Conservation (phyloP, 1,284 basidiomycete species). For the Papiliotrema flavescens region DNA sequence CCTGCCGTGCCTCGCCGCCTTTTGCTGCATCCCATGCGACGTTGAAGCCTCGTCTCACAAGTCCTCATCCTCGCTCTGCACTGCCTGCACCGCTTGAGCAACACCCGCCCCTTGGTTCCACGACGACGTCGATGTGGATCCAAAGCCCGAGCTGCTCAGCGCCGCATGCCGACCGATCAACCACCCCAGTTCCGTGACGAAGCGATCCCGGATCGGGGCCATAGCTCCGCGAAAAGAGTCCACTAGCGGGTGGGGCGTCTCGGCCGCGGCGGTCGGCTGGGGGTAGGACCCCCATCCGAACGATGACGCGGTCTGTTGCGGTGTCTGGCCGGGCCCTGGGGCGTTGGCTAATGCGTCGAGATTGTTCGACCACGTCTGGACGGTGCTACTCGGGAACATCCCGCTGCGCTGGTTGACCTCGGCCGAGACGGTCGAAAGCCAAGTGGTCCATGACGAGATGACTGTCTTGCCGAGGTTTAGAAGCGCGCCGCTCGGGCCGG, state of each 20-base stretch:
- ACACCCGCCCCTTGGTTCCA: too few relatives aligned
- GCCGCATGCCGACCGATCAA: conserved; percentile 21
- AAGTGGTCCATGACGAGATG: conserved; percentile 30
- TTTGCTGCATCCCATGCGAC: too few relatives aligned
- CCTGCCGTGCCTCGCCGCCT: too few relatives aligned
- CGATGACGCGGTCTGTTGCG: not conserved
- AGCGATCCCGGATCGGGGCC: conserved; percentile 24
- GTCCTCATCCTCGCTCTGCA: too few relatives aligned
- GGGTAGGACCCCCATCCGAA: conserved; percentile 10
- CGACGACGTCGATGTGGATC: too few relatives aligned
- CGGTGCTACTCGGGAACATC: conserved; percentile 38
- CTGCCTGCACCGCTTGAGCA: too few relatives aligned
- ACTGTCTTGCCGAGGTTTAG: conserved; percentile 34
- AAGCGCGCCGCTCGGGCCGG: conserved; percentile 13
- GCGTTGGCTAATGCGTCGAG: conserved; percentile 21
- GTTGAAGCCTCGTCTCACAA: too few relatives aligned
- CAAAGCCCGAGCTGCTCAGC: too few relatives aligned
- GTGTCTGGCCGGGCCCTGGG: not conserved
- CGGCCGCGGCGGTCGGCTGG: not conserved
- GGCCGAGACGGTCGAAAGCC: conserved; percentile 27
- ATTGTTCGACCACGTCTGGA: conserved; percentile 31
- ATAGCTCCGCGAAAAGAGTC: conserved; percentile 32
- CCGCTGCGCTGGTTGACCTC: conserved; percentile 42
- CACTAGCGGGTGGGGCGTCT: conserved; percentile 16
- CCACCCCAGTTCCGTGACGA: conserved; percentile 38